A percentile compares a stretch with the other conserved stretches of the same genome.
These are phyloP conservation scores for Pilasporangium apinafurcum DNA, from an alignment of 352 stramenopile genomes.

Conservation along the genomic window DNA sequence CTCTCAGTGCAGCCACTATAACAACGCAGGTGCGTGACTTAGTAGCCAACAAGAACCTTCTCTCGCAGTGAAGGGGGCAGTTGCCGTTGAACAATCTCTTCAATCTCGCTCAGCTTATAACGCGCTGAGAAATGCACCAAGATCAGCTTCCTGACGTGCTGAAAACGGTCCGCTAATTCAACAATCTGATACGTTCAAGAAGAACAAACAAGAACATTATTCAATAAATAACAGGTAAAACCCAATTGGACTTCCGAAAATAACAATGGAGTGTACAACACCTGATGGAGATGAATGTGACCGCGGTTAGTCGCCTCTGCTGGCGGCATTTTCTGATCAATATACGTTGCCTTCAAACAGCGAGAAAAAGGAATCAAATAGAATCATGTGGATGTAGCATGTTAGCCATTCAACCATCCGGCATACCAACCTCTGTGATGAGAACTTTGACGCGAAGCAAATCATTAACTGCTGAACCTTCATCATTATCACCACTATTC, in stretches of 20 bases:
- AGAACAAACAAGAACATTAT: neutral
- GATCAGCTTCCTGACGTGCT: constrained; percentile 44
- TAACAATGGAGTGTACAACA: constrained; percentile 9
- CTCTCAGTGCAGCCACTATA: neutral
- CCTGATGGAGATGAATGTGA: constrained; percentile 76
- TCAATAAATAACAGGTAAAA: too few species aligned
- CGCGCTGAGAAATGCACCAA: constrained; percentile 74
- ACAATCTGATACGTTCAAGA: constrained; percentile 24
- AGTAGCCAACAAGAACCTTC: constrained; percentile 27
- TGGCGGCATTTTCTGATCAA: constrained; percentile 34
- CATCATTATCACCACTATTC: constrained; percentile 6
- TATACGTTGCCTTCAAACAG: constrained; percentile 48
- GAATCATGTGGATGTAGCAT: neutral
- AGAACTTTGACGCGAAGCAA: constrained; percentile 61
- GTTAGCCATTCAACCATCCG: neutral
- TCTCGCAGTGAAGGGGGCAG: constrained; percentile 24
- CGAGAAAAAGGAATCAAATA: constrained; percentile 1
- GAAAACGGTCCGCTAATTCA: constrained; percentile 29
- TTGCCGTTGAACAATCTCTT: constrained; percentile 17
- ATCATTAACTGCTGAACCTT: constrained; percentile 19
- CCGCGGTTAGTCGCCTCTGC: constrained; percentile 41
- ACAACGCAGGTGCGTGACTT: too few species aligned
- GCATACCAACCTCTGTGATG: constrained; percentile 64
- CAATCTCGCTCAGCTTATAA: constrained; percentile 32
- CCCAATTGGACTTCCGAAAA: too few species aligned